Base-by-base conservation (phyloP, 2,329 filamentous ascomycete species). In the Cytospora chrysosperma region DNA sequence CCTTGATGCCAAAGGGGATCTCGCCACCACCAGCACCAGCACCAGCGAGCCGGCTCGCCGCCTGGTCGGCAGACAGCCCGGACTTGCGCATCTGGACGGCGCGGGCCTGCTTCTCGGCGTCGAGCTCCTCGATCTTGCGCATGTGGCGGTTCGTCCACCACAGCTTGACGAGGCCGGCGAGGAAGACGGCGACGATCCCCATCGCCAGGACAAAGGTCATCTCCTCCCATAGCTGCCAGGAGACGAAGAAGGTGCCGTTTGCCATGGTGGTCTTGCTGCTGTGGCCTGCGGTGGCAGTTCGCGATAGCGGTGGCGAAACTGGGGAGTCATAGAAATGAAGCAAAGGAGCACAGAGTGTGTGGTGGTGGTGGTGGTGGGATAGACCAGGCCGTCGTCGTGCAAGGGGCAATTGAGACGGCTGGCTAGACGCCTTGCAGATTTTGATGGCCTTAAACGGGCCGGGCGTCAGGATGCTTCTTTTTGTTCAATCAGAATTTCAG, bases 151-250 rank as follows among this genome's bases (percentile, higher is more conserved):
- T 86, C 64, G 76, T 84, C 78, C 82, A 83, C 77, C 84, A 83
- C 52, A 96, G 80, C 72, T 93, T 93, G 54, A 82, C 70, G 58
- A 88, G 81, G 8, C 90, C 92, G 50, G 87, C 75, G 57, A 84
- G 71, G 69, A 97, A 88, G 47, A 93, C 90, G 43, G 87, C 68
- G 56, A 85, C 82, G 68, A 96, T 93, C 64, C 84, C 85, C 69
- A 85, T 85, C 43, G 82, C 91, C 56, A 96, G 83, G 32, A 92
- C 93, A 79, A 96, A 92, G 59, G 88, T 91, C 87, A 97, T 88
- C 79, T 96, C 88, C 81, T 95, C 86, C 93, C 93, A 97, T 70
- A 95, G 78, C 69, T 84, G 79, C 93, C 92, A 96, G 56, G 78
- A 81, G 50, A 80, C 71, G 75, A 90, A 92, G 75, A 92, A 91